Percentiles rank a stretch among this genome's conserved stretches.
These are phyloP conservation scores for Lichtheimia hyalospora DNA, from an alignment of 371 early-diverging fungal genomes.

Conservation along the genomic window DNA sequence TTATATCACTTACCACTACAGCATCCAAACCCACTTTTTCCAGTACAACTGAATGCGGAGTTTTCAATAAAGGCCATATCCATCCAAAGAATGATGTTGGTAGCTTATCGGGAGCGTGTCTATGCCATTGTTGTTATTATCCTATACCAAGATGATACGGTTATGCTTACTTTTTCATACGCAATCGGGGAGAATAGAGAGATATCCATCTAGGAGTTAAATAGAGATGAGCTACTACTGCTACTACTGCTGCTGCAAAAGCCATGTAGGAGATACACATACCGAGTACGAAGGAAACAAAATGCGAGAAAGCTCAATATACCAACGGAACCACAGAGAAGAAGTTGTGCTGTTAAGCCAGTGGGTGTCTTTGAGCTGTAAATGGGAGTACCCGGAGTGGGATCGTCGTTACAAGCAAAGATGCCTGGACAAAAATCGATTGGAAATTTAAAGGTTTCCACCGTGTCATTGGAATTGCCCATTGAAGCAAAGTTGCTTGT, in stretches of 20 bases:
- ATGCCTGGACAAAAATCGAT: slow-evolving; percentile 26
- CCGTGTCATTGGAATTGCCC: not conserved
- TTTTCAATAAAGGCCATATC: slow-evolving; percentile 57
- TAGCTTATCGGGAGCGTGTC: slow-evolving; percentile 56
- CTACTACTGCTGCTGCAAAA: not conserved
- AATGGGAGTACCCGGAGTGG: slow-evolving; percentile 43
- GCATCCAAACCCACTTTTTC: slow-evolving; percentile 71
- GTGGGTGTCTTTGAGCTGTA: slow-evolving; percentile 44
- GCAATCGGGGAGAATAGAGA: slow-evolving; percentile 64
- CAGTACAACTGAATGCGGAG: slow-evolving; percentile 55
- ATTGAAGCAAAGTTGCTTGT: too few relatives aligned
- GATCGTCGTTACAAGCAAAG: slow-evolving; percentile 36
- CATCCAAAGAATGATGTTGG: slow-evolving; percentile 62
- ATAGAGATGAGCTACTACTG: not conserved
- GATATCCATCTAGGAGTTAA: slow-evolving; percentile 42
- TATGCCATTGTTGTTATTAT: slow-evolving; percentile 4
- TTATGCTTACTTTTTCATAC: slow-evolving; percentile 53
- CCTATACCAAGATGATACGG: not conserved
- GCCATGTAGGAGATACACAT: slow-evolving; percentile 10
- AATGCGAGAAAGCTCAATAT: slow-evolving; percentile 40
- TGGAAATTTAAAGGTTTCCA: slow-evolving; percentile 9
- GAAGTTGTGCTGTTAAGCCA: slow-evolving; percentile 42
- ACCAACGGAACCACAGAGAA: slow-evolving; percentile 47
- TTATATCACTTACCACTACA: slow-evolving; percentile 50
- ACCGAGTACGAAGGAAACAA: slow-evolving; percentile 46